Evolutionary conservation across 73 alveolate genomes (phyloP).

Genomic region (Blepharisma stoltei): DNA sequence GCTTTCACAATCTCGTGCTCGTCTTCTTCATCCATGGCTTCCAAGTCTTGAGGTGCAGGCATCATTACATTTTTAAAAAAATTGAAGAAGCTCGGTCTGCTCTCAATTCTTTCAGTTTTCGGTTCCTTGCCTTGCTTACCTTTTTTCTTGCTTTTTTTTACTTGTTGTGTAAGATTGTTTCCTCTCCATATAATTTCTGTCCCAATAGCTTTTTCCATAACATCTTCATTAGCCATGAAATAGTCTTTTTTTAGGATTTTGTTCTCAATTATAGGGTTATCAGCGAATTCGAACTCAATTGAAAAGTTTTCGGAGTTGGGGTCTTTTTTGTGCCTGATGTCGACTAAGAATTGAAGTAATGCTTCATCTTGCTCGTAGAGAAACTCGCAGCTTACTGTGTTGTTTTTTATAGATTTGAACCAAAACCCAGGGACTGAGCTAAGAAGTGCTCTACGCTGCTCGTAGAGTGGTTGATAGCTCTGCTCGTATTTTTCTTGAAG

Average conservation of each 20-base stretch:
- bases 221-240: constrained; percentile 25
- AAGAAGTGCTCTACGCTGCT: not conserved
- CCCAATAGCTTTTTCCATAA: constrained; percentile 23
- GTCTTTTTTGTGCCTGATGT: not conserved
- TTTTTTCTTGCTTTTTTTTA: constrained; percentile 6
- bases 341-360: not conserved
- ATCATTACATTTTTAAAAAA: constrained; percentile 2
- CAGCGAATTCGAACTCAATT: not conserved
- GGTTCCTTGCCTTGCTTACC: not conserved
- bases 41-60: constrained; percentile 11
- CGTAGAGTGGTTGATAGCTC: not conserved
- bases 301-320: constrained; percentile 23
- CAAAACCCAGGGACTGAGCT: not conserved
- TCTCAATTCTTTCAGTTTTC: not conserved
- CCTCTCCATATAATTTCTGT: constrained; percentile 26
- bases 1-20: not conserved
- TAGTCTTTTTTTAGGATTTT: not conserved
- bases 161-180: constrained; percentile 1
- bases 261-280: constrained; percentile 4
- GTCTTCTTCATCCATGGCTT: not conserved
- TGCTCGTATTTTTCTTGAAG: constrained; percentile 9
- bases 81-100: not conserved
- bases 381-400: not conserved
- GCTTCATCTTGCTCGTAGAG: not conserved
- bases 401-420: constrained; percentile 2